Evolutionary conservation across 306 rosid species (phyloP).

Genomic region (barrel medic (Medicago truncatula)): MtrunA17r5.0-ANR NC_053043.1:30407001-30407500

Average conservation of each 20-base stretch:
- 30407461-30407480: slow-evolving; percentile 58
- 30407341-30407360: neutral
- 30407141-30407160: no score
- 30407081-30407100: no score
- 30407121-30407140: no score
- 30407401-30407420: slow-evolving; percentile 39
- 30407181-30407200: no score
- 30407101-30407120: no score
- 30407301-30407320: slow-evolving; percentile 45
- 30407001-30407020: no score
- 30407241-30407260: neutral
- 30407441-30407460: slow-evolving; percentile 46
- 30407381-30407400: slow-evolving; percentile 51
- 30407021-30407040: no score
- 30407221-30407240: neutral
- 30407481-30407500: slow-evolving; percentile 57
- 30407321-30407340: slow-evolving; percentile 20
- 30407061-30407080: no score
- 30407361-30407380: slow-evolving; percentile 9
- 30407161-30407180: no score
- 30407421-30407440: neutral
- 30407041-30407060: no score
- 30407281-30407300: slow-evolving; percentile 36
- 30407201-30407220: neutral
- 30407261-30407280: slow-evolving; percentile 45